Base-by-base conservation (phyloP, 163 green algal genomes). In the Scenedesmus sp. region DNA sequence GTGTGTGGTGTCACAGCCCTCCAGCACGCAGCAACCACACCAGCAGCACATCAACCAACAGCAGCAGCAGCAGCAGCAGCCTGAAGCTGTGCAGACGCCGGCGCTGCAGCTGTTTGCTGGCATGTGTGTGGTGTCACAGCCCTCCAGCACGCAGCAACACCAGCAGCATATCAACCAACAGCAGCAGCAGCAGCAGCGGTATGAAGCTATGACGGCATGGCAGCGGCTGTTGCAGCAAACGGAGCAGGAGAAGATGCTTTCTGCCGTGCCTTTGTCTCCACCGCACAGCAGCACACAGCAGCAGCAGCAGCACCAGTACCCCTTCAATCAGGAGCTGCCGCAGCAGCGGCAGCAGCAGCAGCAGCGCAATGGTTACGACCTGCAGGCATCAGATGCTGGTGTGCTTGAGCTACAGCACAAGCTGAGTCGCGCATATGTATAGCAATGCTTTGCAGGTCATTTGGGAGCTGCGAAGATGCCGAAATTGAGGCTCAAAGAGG, bases 161-260 rank as follows among this genome's bases (percentile, higher is more conserved):
- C 34, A 46, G 34, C 34, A 23, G 62, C 62, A 15, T 15, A 73
- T 5, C 9, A 34, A 87, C 13, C 82, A 79, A 57, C 23, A n/a
- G 64, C 83, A 88, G 15, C 83, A 88, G 6, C 81, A 86, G 4
- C 81, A 26, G 18, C 83, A 79, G n/a, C 83, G 74, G 23, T 55
- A 88, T 46, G 23, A 34, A 52, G 23, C 23, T 15, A 16, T 16
- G 10, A 55, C 74, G 1, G 82, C 54, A 73, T 46, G 66, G 82
- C 82, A 87, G 52, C 82, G 66, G 54, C 82, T 67, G 34, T 7
- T 34, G 79, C 26, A 86, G n/a, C 79, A 74, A 10, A 26, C 16
- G 10, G 55, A 57, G n/a, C 55, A 70, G 34, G 34, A 46, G 34
- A 46, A 46, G 34, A 46, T 46, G 18, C 73, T 46, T 52, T 8